Percentiles rank a stretch among this genome's conserved stretches.
phyloP scores from a whole-genome alignment of 306 rosid genomes.

The Begonia peltatifolia region DNA sequence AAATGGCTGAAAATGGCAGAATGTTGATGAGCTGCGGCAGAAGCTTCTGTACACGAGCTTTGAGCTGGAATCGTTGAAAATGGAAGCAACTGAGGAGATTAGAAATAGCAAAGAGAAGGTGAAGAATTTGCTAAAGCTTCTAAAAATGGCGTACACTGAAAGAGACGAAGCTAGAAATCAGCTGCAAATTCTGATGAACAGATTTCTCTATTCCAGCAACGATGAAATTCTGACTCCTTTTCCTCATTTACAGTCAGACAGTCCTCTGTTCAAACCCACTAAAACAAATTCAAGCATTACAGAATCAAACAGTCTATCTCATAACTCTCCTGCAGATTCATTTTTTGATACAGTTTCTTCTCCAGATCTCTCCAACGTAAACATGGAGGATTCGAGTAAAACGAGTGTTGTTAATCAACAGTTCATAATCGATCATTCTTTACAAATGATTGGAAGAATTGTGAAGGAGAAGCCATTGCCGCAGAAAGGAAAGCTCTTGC shows the following conservation, averaged over 20 bases:
- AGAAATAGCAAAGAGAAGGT: slow-evolving; percentile 28
- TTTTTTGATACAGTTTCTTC: slow-evolving; percentile 52
- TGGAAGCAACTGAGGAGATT: slow-evolving; percentile 19
- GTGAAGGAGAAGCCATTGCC: slow-evolving; percentile 39
- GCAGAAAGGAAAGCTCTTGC: slow-evolving; percentile 40
- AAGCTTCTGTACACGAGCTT: slow-evolving; percentile 19
- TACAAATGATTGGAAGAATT: slow-evolving; percentile 20
- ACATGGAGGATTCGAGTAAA: slow-evolving; percentile 31
- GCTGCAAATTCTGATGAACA: slow-evolving; percentile 23
- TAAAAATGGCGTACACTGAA: slow-evolving; percentile 33
- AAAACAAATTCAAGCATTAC: slow-evolving; percentile 25
- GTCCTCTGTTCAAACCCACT: background rate
- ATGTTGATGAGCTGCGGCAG: slow-evolving; percentile 22
- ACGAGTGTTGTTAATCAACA: slow-evolving; percentile 10
- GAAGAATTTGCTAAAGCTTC: slow-evolving; percentile 16
- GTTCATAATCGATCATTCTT: slow-evolving; percentile 14
- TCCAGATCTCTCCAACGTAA: slow-evolving; percentile 41
- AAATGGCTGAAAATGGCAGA: slow-evolving; percentile 13
- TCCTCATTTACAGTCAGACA: slow-evolving; percentile 1
- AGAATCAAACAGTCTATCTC: slow-evolving; percentile 28
- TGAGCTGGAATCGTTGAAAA: slow-evolving; percentile 26
- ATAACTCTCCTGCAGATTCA: slow-evolving; percentile 39
- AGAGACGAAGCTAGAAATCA: slow-evolving; percentile 57
- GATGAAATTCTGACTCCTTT: background rate
- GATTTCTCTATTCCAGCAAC: slow-evolving; percentile 2